Conservation (phyloP, 176 grass and related monocot species). For the Puccinellia tenuiflora region DNA sequence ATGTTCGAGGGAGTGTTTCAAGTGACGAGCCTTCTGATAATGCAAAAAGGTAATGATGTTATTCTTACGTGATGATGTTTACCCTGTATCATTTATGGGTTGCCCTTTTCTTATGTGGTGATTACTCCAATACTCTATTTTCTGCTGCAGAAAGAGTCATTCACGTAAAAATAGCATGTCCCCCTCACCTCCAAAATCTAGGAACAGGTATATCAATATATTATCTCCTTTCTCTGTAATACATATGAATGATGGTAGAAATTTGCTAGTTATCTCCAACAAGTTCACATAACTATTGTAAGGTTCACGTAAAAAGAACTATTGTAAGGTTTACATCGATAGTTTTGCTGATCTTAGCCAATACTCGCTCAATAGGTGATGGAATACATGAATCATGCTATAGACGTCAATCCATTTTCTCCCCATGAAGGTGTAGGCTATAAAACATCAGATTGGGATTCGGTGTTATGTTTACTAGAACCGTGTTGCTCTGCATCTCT, state of each 20-base stretch:
- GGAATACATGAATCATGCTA: constrained; percentile 11
- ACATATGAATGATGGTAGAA: not conserved
- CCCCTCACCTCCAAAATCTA: constrained; percentile 64
- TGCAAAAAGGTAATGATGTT: constrained; percentile 41
- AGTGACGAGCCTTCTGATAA: constrained; percentile 60
- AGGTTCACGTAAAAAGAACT: too few species aligned
- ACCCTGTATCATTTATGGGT: constrained; percentile 13
- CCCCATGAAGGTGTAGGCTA: not conserved
- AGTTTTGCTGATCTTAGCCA: constrained; percentile 3
- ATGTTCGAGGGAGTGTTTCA: constrained; percentile 43
- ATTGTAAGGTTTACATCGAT: not conserved
- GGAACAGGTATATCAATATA: constrained; percentile 48
- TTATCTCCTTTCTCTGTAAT: not conserved
- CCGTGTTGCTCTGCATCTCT: not conserved
- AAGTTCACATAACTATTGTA: not conserved
- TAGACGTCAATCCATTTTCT: not conserved
- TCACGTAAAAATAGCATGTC: constrained; percentile 45
- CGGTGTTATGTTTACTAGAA: constrained; percentile 6
- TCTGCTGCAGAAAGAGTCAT: constrained; percentile 53
- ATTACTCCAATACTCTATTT: constrained; percentile 13
- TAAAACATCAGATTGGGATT: not conserved
- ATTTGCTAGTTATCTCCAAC: not conserved
- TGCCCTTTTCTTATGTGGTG: not conserved
- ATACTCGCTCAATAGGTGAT: constrained; percentile 1
- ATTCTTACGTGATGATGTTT: constrained; percentile 20